Percentiles rank a stretch among this genome's conserved stretches.
Evolutionary conservation across 176 grass and related monocot genomes (phyloP).

Genomic region (Panicum miliaceum): DNA sequence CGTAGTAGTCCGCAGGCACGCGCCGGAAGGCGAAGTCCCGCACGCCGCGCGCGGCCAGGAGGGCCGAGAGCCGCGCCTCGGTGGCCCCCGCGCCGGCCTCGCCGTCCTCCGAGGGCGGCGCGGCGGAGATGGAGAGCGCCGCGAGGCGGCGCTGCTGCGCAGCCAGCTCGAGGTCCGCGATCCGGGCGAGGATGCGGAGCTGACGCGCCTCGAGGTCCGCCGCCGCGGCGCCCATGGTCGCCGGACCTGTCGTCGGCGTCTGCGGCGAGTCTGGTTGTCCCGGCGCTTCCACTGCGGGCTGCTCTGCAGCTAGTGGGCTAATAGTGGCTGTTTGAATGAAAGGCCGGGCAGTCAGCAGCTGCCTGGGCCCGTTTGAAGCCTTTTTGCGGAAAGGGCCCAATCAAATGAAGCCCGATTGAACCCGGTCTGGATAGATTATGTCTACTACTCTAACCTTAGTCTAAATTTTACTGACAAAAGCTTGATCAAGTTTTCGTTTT

Average conservation of each 20-base stretch:
- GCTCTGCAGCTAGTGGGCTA: too few species aligned
- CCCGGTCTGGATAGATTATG: too few species aligned
- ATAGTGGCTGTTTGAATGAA: too few species aligned
- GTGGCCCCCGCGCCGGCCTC: conserved; percentile 1
- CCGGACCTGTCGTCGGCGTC: neutral
- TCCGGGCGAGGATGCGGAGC: conserved; percentile 61
- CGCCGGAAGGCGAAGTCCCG: conserved; percentile 76
- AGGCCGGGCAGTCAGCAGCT: neutral
- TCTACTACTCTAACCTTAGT: too few species aligned
- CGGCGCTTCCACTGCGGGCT: too few species aligned
- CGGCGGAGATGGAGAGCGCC: conserved; percentile 33
- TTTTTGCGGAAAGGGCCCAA: too few species aligned
- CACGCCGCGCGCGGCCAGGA: conserved; percentile 58
- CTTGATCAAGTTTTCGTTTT: too few species aligned
- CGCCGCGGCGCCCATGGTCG: conserved; percentile 58
- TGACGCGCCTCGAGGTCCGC: conserved; percentile 65
- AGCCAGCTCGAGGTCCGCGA: conserved; percentile 63
- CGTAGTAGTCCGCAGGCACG: conserved; percentile 82
- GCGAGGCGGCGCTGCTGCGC: conserved; percentile 41
- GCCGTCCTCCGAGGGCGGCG: neutral
- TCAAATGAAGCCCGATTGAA: too few species aligned
- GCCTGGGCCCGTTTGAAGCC: neutral
- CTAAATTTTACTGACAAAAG: too few species aligned
- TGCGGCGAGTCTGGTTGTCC: neutral
- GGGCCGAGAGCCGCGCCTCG: conserved; percentile 59